phyloP scores from a whole-genome alignment of 2,329 filamentous ascomycete genomes.

The Xylaria digitata region DNA sequence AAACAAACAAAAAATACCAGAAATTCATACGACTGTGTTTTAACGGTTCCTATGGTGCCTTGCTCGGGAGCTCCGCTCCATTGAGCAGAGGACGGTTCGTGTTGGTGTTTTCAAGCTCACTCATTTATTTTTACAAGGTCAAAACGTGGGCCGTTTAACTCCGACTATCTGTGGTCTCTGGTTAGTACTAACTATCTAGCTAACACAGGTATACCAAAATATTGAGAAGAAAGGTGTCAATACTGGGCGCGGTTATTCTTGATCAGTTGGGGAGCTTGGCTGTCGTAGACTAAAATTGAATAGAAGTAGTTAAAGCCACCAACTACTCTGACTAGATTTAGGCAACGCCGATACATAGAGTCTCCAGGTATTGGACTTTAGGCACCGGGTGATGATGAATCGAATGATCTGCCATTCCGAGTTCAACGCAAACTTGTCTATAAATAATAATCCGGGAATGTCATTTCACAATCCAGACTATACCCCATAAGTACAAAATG shows the following conservation, averaged over 20 bases:
- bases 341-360: background rate
- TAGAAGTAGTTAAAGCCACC: background rate
- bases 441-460: conserved; percentile 24
- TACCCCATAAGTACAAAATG: conserved; percentile 25
- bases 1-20: too few species aligned
- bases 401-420: background rate
- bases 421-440: background rate
- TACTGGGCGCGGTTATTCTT: too few species aligned
- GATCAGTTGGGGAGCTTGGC: background rate
- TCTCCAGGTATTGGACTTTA: background rate
- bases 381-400: background rate
- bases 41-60: too few species aligned
- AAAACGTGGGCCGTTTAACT: background rate
- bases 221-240: background rate
- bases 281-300: background rate
- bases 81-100: too few species aligned
- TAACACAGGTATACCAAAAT: too few species aligned
- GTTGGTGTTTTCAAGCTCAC: too few species aligned
- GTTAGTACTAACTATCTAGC: background rate
- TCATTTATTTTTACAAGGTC: too few species aligned
- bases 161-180: background rate
- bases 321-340: background rate
- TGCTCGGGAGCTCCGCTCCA: too few species aligned
- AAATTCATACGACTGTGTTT: too few species aligned
- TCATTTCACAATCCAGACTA: conserved; percentile 32